Evolutionary conservation across 2,329 filamentous ascomycete genomes (phyloP).

Genomic region (Aspergillus unguis): DNA sequence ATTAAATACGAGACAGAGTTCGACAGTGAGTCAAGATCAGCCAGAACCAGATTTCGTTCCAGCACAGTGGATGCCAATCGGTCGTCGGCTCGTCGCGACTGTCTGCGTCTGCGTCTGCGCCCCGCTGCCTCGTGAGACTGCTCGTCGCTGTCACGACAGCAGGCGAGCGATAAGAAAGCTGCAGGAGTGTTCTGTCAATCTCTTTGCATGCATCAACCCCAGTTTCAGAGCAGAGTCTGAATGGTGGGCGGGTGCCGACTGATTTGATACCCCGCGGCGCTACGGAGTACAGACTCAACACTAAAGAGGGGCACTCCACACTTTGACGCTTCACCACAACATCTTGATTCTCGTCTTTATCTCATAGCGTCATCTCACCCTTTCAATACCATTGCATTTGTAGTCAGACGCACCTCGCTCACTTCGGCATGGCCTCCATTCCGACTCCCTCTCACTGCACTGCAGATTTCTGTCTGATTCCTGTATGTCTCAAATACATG

Average conservation of each 20-base stretch:
- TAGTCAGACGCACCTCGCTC: conserved; percentile 1
- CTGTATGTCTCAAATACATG: conserved; percentile 49
- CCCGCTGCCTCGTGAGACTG: conserved; percentile 5
- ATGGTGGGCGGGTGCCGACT: no score
- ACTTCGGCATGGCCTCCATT: conserved; percentile 22
- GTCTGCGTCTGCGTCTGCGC: neutral
- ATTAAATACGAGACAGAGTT: neutral
- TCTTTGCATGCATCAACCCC: neutral
- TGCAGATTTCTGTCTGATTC: conserved; percentile 89
- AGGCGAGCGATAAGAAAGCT: conserved; percentile 1
- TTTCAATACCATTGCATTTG: no score
- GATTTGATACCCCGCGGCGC: no score
- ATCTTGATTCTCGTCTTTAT: no score
- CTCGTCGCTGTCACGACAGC: neutral
- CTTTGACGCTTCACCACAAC: no score
- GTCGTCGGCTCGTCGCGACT: no score
- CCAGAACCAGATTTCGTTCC: conserved; percentile 2
- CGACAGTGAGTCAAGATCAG: neutral
- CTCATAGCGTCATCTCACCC: no score
- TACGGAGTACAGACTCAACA: no score
- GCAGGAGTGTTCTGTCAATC: neutral
- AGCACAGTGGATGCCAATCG: conserved; percentile 3
- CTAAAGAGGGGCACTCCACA: no score
- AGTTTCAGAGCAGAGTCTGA: no score
- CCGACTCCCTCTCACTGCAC: conserved; percentile 71